Percentiles rank a stretch among this genome's conserved stretches.
These are phyloP conservation scores for Penicillium hordei DNA, from an alignment of 2,329 filamentous ascomycete genomes.

Conservation along the genomic window DNA sequence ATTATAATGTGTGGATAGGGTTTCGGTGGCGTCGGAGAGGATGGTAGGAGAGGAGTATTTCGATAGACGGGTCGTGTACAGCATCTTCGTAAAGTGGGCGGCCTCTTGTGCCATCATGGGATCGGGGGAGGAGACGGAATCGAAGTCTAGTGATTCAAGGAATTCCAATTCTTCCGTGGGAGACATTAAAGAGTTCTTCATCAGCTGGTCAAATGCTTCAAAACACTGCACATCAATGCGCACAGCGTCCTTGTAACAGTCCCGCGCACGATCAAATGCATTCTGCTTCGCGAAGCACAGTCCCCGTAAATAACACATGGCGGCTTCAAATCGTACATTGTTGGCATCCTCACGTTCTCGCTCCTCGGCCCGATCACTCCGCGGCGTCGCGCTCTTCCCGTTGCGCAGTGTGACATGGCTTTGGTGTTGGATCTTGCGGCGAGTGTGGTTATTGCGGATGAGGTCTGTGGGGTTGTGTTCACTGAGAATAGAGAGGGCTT, in stretches of 20 bases:
- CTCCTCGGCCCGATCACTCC: conserved; percentile 60
- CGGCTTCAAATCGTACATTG: conserved; percentile 85
- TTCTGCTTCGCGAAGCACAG: conserved; percentile 97
- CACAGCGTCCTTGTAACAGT: conserved; percentile 97
- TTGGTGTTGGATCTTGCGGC: conserved; percentile 69
- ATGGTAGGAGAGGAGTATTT: conserved; percentile 88
- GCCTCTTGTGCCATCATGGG: conserved; percentile 75
- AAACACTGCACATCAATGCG: conserved; percentile 97
- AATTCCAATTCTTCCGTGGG: conserved; percentile 90
- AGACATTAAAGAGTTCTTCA: conserved; percentile 90
- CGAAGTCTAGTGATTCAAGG: conserved; percentile 84
- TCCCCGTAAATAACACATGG: conserved; percentile 94
- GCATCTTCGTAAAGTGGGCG: conserved; percentile 89
- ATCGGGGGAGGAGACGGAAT: conserved; percentile 70
- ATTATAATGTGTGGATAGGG: conserved; percentile 89
- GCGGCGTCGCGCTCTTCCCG: conserved; percentile 48
- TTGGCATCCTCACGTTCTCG: conserved; percentile 67
- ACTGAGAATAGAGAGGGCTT: conserved; percentile 80
- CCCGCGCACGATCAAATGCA: conserved; percentile 92
- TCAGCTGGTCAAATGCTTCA: conserved; percentile 95
- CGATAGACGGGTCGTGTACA: conserved; percentile 91
- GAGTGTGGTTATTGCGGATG: conserved; percentile 64
- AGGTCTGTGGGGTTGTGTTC: conserved; percentile 93
- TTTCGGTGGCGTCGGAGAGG: conserved; percentile 83
- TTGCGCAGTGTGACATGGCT: conserved; percentile 51